These are phyloP conservation scores for Epichloe aotearoae DNA, from an alignment of 2,329 filamentous ascomycete genomes.

Conservation along the genomic window DNA sequence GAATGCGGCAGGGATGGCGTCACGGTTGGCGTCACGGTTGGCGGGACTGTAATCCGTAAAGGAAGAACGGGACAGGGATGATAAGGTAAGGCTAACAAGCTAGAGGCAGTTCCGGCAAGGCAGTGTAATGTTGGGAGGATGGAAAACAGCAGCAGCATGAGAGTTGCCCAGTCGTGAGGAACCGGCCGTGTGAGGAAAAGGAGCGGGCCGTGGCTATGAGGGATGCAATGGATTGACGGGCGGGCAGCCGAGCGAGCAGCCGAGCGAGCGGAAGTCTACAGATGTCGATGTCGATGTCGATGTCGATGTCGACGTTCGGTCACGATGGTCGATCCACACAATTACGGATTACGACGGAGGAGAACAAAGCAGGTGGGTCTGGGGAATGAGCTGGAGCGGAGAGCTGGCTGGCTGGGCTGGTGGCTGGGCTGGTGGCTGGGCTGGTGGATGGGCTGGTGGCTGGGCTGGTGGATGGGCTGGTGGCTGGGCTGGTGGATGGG, in stretches of 20 bases:
- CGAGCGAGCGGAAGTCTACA: not conserved
- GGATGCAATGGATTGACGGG: not conserved
- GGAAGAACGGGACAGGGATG: not conserved
- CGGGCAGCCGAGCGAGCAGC: not conserved
- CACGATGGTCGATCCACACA: not conserved
- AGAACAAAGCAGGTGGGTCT: not conserved
- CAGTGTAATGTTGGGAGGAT: too few species aligned
- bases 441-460: too few species aligned
- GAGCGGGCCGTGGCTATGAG: too few species aligned
- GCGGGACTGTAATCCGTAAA: not conserved
- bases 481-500: too few species aligned
- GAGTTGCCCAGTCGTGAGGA: too few species aligned
- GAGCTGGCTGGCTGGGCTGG: too few species aligned
- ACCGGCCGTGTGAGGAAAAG: too few species aligned
- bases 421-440: too few species aligned
- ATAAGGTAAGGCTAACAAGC: not conserved
- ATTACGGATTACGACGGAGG: not conserved
- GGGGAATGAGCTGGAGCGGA: too few species aligned
- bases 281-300: not conserved
- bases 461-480: too few species aligned
- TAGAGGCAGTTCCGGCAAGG: too few species aligned
- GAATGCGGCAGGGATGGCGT: constrained; percentile 6
- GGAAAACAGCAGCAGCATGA: too few species aligned
- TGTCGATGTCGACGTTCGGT: not conserved
- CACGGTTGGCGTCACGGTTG: constrained; percentile 4